Conservation (phyloP, 352 stramenopile genomes). For the Pythium rishiriense region DNA sequence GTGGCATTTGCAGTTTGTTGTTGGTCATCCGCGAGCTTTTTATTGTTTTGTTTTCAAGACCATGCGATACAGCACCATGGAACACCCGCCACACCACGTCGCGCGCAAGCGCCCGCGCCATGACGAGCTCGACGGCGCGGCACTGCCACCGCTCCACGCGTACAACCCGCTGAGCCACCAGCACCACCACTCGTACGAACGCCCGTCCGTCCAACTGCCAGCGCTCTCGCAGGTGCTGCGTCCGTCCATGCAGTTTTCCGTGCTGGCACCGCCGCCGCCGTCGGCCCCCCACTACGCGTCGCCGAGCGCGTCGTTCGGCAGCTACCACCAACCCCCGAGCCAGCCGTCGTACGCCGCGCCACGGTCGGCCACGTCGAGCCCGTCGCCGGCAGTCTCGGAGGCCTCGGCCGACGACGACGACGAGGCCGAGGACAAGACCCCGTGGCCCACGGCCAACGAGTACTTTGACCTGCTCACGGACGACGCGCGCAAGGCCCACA, state of each 20-base stretch:
- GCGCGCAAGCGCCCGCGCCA: slow-evolving; percentile 25
- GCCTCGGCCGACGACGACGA: slow-evolving; percentile 23
- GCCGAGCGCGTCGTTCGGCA: not conserved
- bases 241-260: slow-evolving; percentile 19
- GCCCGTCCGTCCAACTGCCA: slow-evolving; percentile 4
- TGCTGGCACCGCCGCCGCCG: slow-evolving; percentile 8
- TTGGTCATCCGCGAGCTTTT: no score
- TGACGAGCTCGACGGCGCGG: slow-evolving; percentile 10
- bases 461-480: slow-evolving; percentile 58
- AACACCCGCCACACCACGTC: not conserved
- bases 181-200: not conserved
- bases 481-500: slow-evolving; percentile 28
- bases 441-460: slow-evolving; percentile 70
- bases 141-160: slow-evolving; percentile 21
- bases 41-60: no score
- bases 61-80: slow-evolving; percentile 23
- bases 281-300: not conserved
- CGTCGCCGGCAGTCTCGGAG: slow-evolving; percentile 19
- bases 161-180: slow-evolving; percentile 12
- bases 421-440: slow-evolving; percentile 59
- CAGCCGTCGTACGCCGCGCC: not conserved
- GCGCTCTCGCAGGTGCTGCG: slow-evolving; percentile 26
- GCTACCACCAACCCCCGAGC: not conserved
- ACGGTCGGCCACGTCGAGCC: slow-evolving; percentile 12
- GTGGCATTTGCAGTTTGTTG: no score